Evolutionary conservation across 345 rosid genomes (phyloP), one percentile per base, ranked within the genome.

Genomic region (Brassica nigra): DNA sequence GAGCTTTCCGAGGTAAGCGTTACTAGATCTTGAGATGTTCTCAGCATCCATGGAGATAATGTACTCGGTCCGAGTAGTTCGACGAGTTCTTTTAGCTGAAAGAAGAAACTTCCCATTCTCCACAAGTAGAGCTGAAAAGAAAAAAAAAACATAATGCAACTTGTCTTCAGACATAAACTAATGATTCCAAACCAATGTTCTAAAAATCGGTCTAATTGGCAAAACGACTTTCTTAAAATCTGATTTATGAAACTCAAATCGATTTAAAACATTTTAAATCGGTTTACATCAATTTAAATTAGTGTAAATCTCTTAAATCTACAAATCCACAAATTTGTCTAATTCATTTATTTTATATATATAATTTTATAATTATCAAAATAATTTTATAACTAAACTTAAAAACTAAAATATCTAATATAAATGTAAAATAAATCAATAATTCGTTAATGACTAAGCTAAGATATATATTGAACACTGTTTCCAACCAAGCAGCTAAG

Each of bases 31-130:
- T 79, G 92, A 89, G 72, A 89, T 86, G 81, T 85, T 89, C 64
- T 85, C 87, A 33, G 93, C 90, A 84, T 88, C 87, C 89, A 89
- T 88, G 31, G 93, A 89, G 83, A 89, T 85, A 57, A 89, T 78
- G 72, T 89, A 89, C 87, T 89, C 93, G 0, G 93, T 89, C 34
- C 82, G 84, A 64, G 93, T 89, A 74, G 93, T 86, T 44, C 93
- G 83, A 64, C 91, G 87, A 6, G 87, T 86, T 77, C 91, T 64
- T 82, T 89, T 89, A 3, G 93, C 93, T 34, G 91, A 86, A 78
- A 89, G 93, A 81, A 89, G 93, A 77, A 89, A 89, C 68, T 89
- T 89, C 58, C 91, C 91, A 29, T 89, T 89, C 78, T 89, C 93
- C 37, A 86, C 91, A 10, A 88, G 82, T 31, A 87, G 77, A 73